These are phyloP conservation scores for Intubia oerlemansii DNA, from an alignment of 2,329 filamentous ascomycete species.

Conservation along the genomic window DNA sequence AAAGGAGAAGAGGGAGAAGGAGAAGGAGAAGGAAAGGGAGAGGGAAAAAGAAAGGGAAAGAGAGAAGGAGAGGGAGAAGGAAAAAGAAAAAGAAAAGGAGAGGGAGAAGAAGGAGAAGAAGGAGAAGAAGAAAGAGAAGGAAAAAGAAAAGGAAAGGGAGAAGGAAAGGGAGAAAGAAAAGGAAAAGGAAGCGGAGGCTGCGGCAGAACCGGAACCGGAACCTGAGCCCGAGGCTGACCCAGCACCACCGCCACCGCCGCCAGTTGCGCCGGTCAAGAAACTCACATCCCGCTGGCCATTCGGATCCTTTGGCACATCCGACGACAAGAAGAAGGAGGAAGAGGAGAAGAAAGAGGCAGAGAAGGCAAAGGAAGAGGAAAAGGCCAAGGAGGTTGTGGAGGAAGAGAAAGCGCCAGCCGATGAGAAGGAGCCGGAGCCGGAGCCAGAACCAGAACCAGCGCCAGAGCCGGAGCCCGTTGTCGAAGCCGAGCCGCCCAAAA, in stretches of 20 bases:
- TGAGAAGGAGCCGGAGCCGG: too few species aligned
- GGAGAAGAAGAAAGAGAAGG: background rate
- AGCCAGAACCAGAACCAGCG: too few species aligned
- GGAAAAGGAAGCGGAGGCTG: slow-evolving; percentile 1
- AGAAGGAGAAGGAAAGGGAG: slow-evolving; percentile 1
- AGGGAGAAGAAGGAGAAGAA: background rate
- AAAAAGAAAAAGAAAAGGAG: background rate
- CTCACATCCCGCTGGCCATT: too few species aligned
- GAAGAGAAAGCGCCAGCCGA: too few species aligned
- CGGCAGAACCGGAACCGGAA: slow-evolving; percentile 2
- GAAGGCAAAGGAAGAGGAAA: too few species aligned
- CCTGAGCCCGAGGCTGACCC: slow-evolving; percentile 1
- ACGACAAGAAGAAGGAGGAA: too few species aligned
- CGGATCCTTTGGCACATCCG: slow-evolving; percentile 5
- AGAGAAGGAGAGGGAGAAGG: background rate
- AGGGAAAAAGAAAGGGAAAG: background rate
- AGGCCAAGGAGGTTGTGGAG: too few species aligned
- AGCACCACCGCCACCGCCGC: slow-evolving; percentile 1
- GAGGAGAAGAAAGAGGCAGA: too few species aligned
- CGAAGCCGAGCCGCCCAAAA: slow-evolving; percentile 25
- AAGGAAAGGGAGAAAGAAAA: background rate
- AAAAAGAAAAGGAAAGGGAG: background rate
- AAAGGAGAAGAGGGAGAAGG: slow-evolving; percentile 4
- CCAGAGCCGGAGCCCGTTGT: too few species aligned
- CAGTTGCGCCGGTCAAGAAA: slow-evolving; percentile 4